Base-by-base conservation (phyloP, 2,329 filamentous ascomycete species). In the Neobulgaria alba region DNA sequence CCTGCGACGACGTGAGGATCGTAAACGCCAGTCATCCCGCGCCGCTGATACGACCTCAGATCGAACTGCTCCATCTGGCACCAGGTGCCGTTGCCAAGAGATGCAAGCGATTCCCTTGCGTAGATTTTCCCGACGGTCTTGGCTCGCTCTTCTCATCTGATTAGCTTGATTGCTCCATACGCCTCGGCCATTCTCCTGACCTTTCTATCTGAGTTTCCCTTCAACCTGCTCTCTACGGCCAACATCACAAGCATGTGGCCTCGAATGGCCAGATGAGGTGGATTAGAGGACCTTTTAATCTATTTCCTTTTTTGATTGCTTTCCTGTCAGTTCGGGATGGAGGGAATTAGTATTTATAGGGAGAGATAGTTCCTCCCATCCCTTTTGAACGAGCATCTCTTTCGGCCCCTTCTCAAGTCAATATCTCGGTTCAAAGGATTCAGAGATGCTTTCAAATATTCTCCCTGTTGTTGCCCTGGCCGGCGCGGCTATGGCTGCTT, bases 361-460 rank as follows among this genome's bases (percentile, higher is more conserved):
- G 10, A 16, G 15, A 21, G 12, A 19, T n/a, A 20, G 20, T 10
- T 30, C 10, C 12, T 29, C 14, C 32, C 20, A 29, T 21, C 9
- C 29, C 31, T 29, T 29, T 12, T 19, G 20, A 36, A n/a, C n/a
- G 20, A 38, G 23, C 23, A 29, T 38, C 35, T 15, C 14, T 17
- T 10, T 10, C 16, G 3, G 15, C 30, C 17, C 30, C 20, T 17
- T 34, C 33, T 33, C 30, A 35, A 38, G 35, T 19, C 29, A 29
- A 32, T n/a, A 23, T 32, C 29, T 16, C n/a, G 29, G 10, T 36
- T 30, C 15, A 29, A 12, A 23, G 17, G 7, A n/a, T 18, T 16
- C 16, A 17, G 50, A 38, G 14, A 53, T 53, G 51, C 15, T 52
- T 41, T 50, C 49, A 15, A 50, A 48, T 16, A 40, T 54, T 23